phyloP scores from a whole-genome alignment of 2,329 filamentous ascomycete genomes.

The Alternaria sp. region DNA sequence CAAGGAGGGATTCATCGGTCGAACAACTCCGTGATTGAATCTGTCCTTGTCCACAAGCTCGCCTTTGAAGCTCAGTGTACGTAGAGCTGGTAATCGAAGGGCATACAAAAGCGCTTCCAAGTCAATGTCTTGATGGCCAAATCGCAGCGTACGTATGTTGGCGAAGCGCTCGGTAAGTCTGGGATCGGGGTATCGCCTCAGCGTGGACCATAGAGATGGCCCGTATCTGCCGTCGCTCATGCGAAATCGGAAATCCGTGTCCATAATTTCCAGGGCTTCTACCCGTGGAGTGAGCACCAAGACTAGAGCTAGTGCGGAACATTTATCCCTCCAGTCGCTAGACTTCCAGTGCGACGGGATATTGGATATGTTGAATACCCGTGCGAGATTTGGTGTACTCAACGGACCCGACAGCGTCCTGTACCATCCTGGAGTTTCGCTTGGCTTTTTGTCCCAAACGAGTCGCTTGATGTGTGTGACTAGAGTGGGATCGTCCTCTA shows the following conservation, averaged over 20 bases:
- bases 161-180: neutral
- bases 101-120: neutral
- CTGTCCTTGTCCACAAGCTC: neutral
- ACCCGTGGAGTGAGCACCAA: neutral
- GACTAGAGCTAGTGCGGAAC: neutral
- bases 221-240: neutral
- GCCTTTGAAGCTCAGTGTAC: neutral
- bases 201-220: neutral
- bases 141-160: neutral
- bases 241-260: neutral
- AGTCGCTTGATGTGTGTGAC: neutral
- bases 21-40: neutral
- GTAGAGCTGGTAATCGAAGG: neutral
- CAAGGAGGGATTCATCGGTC: neutral
- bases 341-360: neutral
- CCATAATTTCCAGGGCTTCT: neutral
- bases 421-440: neutral
- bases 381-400: neutral
- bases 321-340: neutral
- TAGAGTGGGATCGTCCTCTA: neutral
- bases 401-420: neutral
- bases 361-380: neutral
- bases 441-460: neutral
- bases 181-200: neutral
- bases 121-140: neutral